Percentiles rank a stretch among this genome's conserved stretches.
These are phyloP conservation scores for Aegilops sharonensis DNA, from an alignment of 176 grass and related monocot species.

Conservation along the genomic window DNA sequence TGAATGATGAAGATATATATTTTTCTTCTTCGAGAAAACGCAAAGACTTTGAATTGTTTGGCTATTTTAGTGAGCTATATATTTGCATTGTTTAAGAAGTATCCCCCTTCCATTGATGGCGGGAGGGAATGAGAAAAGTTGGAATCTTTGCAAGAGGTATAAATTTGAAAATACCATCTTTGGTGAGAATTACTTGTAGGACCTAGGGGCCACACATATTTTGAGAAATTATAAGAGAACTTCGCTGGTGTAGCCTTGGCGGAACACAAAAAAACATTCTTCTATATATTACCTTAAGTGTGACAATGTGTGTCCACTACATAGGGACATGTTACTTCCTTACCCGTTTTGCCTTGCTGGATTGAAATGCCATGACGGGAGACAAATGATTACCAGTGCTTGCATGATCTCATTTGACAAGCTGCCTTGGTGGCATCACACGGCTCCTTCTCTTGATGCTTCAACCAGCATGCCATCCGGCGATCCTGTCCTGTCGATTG, in stretches of 20 bases:
- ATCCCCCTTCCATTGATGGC: not conserved
- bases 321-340: not conserved
- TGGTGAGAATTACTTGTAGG: not conserved
- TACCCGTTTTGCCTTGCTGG: not conserved
- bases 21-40: no score
- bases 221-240: not conserved
- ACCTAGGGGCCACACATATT: not conserved
- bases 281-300: not conserved
- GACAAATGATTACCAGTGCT: not conserved
- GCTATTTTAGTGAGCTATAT: constrained; percentile 6
- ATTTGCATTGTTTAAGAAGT: constrained; percentile 18
- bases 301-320: not conserved
- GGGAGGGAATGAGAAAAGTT: constrained; percentile 5
- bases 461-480: not conserved
- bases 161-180: not conserved
- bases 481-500: not conserved
- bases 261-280: not conserved
- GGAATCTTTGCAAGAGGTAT: not conserved
- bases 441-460: not conserved
- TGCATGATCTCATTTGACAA: not conserved
- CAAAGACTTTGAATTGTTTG: not conserved
- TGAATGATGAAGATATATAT: constrained; percentile 9
- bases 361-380: not conserved
- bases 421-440: not conserved
- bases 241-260: not conserved